Evolutionary conservation across 179 eudicot species (phyloP).

Genomic region (Silene vulgaris): DNA sequence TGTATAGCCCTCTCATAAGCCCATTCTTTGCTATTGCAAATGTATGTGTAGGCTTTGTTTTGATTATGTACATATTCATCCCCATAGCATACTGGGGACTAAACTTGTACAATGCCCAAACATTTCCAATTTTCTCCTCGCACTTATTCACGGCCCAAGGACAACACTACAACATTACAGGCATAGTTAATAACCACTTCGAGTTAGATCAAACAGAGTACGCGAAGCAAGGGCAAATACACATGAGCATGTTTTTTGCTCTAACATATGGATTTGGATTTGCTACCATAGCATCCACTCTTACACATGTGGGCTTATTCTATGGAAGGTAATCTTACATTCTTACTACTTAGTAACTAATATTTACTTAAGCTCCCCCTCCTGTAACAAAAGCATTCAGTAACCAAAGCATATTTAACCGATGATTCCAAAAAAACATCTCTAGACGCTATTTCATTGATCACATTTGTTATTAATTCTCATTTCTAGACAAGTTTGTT

Average conservation of each 20-base stretch:
- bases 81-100: slow-evolving; percentile 84
- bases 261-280: slow-evolving; percentile 89
- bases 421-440: too few relatives aligned
- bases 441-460: too few relatives aligned
- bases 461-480: too few relatives aligned
- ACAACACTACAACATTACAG: slow-evolving; percentile 51
- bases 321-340: slow-evolving; percentile 65
- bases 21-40: slow-evolving; percentile 86
- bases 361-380: not conserved
- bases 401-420: too few relatives aligned
- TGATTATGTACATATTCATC: slow-evolving; percentile 55
- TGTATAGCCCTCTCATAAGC: slow-evolving; percentile 68
- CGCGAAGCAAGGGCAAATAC: slow-evolving; percentile 55
- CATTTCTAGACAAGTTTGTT: too few relatives aligned
- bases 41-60: slow-evolving; percentile 50
- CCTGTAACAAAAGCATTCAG: too few relatives aligned
- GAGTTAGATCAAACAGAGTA: slow-evolving; percentile 54
- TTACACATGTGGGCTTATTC: slow-evolving; percentile 79
- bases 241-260: slow-evolving; percentile 79
- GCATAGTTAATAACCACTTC: slow-evolving; percentile 63
- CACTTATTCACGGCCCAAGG: slow-evolving; percentile 70
- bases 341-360: not conserved
- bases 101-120: slow-evolving; percentile 50
- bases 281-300: slow-evolving; percentile 74
- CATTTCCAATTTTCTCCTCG: slow-evolving; percentile 70